Evolutionary conservation across 176 grass and related monocot genomes (phyloP), one percentile per base, ranked within the genome.

Genomic region (Carex cristatella): DNA sequence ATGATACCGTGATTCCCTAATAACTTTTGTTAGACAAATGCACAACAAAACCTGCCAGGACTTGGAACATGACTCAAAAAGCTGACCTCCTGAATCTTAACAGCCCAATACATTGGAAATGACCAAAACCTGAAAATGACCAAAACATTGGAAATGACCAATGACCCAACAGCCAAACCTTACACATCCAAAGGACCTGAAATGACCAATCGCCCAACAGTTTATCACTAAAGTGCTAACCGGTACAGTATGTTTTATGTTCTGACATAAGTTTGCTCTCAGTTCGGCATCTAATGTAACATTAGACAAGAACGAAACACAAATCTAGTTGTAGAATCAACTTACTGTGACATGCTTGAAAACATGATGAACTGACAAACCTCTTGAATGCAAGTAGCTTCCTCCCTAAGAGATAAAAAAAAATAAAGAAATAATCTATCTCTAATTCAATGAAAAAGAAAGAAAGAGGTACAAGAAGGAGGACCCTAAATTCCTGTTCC

Each of bases 271-370:
- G 51, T 2, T 83, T 83, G 61, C 13, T 33, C 23, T 31, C 81
- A 56, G 42, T 63, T 69, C 31, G 10, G 61, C 27, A 44, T 65
- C 18, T 57, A 65, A 46, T 14, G 8, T 81, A 64, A 31, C 81
- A 69, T 38, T 82, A 81, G 72, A 68, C 68, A 4, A 83, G 65
- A 23, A 84, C 35, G 14, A 4, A 86, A 88, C 64, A 58, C 35
- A 60, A 61, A 62, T 85, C 31, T 82, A 86, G 48, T 42, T 58
- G 11, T 57, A 35, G 13, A 79, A 58, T 49, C 48, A 56, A 75
- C 73, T 92, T 94, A 94, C 96, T 31, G 90, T 92, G 61, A 99
- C 81, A 85, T 92, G 91, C 79, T 91, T 95, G 75, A 99, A 99
- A 58, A 92, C 91, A 88, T 95, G 87, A 90, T 99, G 93, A 65